Percentiles rank a stretch among this genome's conserved stretches.
phyloP scores from a whole-genome alignment of 805 yeast species.

The Metschnikowia cubensis region DNA sequence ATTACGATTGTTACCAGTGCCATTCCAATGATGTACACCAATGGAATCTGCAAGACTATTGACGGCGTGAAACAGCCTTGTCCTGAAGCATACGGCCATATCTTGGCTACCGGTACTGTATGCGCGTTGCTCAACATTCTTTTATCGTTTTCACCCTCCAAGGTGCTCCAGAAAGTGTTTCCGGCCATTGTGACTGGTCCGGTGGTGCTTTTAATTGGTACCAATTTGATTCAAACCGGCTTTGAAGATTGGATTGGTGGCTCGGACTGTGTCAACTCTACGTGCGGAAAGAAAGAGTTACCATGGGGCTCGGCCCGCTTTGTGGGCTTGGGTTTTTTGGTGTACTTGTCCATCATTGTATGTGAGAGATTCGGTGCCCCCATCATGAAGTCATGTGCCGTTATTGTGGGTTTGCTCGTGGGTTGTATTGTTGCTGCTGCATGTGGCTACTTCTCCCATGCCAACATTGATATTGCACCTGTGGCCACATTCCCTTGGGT shows the following conservation, averaged over 20 bases:
- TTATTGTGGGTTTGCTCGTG: constrained; percentile 73
- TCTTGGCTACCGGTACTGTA: constrained; percentile 73
- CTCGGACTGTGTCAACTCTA: constrained; percentile 49
- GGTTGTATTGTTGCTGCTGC: constrained; percentile 95
- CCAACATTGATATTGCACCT: constrained; percentile 64
- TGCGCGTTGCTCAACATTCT: constrained; percentile 74
- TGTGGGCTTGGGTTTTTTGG: constrained; percentile 83
- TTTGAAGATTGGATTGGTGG: constrained; percentile 90
- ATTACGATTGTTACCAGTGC: constrained; percentile 74
- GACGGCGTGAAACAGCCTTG: constrained; percentile 73
- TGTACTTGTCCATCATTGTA: constrained; percentile 65
- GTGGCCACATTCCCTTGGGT: constrained; percentile 85
- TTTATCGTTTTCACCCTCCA: constrained; percentile 76
- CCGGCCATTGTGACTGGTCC: constrained; percentile 95
- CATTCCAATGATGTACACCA: constrained; percentile 73
- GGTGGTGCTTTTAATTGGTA: constrained; percentile 82
- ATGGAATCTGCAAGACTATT: constrained; percentile 58
- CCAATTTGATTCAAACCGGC: constrained; percentile 63
- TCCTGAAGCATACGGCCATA: constrained; percentile 87
- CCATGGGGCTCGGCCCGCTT: constrained; percentile 87
- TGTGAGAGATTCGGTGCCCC: constrained; percentile 91
- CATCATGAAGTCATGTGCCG: constrained; percentile 91
- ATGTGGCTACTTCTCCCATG: constrained; percentile 67
- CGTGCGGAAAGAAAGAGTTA: constrained; percentile 22
- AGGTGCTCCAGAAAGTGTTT: constrained; percentile 62